phyloP scores from a whole-genome alignment of 805 yeast species.

The Lachancea sp. region DNA sequence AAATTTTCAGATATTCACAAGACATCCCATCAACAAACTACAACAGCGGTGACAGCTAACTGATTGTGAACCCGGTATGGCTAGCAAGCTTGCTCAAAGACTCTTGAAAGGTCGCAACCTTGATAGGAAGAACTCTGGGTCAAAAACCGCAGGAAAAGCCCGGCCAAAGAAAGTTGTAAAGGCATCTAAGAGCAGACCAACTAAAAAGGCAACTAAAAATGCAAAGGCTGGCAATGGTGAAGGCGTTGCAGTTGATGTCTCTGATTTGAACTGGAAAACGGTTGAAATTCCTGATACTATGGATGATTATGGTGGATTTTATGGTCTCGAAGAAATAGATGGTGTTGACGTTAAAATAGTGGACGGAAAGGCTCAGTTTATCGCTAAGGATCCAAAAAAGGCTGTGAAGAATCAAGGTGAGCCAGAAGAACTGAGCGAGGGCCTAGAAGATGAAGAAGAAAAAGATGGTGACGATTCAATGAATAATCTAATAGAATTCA shows the following conservation, averaged over 20 bases:
- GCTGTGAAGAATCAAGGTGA: constrained; percentile 7
- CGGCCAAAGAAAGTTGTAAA: constrained; percentile 3
- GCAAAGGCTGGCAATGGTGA: not conserved
- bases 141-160: constrained; percentile 2
- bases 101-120: not conserved
- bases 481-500: constrained; percentile 25
- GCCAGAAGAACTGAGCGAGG: constrained; percentile 10
- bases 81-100: constrained; percentile 1
- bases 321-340: constrained; percentile 88
- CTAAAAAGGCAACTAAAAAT: not conserved
- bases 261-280: constrained; percentile 64
- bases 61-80: not conserved
- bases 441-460: constrained; percentile 9
- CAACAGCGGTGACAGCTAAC: not conserved
- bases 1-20: not conserved
- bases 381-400: constrained; percentile 35
- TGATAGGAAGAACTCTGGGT: not conserved
- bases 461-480: constrained; percentile 11
- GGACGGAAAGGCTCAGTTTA: constrained; percentile 59
- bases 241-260: constrained; percentile 36
- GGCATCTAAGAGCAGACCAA: not conserved
- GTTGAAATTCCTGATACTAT: constrained; percentile 78
- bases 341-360: constrained; percentile 80
- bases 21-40: not conserved
- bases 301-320: constrained; percentile 85